Base-by-base conservation (phyloP, 805 yeast genomes). In the Candida insectorum region DNA sequence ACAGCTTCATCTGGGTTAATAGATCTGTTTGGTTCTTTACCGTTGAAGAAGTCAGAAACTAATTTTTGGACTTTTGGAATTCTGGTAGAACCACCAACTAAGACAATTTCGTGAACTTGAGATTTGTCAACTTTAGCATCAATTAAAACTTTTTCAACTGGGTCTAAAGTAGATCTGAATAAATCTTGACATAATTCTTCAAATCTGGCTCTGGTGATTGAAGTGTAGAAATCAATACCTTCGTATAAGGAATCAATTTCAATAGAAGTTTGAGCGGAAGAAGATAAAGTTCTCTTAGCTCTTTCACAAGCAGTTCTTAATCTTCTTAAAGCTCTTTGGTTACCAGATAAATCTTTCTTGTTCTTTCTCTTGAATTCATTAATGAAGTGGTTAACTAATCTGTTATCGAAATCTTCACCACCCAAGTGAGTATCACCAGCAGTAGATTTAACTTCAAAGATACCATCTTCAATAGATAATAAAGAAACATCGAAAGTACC, bases 1-100 rank as follows among this genome's bases (percentile, higher is more conserved):
- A 88, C 97, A 58, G 97, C 97, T 74, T 88, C 97, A 76, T 88
- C 97, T 52, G 97, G 96, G 79, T 88, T 88, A 69, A 88, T 88
- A 34, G 96, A 85, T 73, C 81, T 85, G 77, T 86, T 86, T 69
- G 95, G 95, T 72, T 88, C 95, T 75, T 88, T 89, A 63, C 96
- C 96, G 68, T 88, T 85, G 79, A 89, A 88, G 81, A 81, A 88
- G 69, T 89, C 97, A 49, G 95, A 83, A 33, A 88, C 95, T 57
- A 89, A 77, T 71, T 87, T 88, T 75, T 88, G 96, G 50, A 89
- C 81, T 74, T 85, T 88, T 73, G 97, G 97, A 71, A 88, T 88
- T 82, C 96, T 88, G 51, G 97, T 89, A 45, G 97, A 88, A 69
- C 96, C 96, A 77, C 97, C 97, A 54, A 88, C 97, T 34, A 88